Percentiles rank a stretch among this genome's conserved stretches.
Conservation (phyloP, 768 basidiomycete species). For the Candolleomyces eurysporus region DNA sequence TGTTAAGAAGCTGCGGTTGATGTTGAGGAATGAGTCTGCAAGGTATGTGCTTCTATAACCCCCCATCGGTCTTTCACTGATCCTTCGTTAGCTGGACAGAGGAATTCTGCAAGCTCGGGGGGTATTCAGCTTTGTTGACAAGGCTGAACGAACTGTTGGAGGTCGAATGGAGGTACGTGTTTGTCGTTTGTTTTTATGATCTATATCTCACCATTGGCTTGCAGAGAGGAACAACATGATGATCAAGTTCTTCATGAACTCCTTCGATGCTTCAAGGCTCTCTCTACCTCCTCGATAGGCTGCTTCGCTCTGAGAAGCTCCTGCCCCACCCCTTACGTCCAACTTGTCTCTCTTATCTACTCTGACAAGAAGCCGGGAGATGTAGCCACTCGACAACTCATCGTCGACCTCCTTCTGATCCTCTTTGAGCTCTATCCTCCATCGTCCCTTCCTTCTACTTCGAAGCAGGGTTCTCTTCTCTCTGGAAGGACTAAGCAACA, state of each 20-base stretch:
- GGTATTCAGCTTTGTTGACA: slow-evolving; percentile 81
- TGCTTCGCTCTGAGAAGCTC: slow-evolving; percentile 88
- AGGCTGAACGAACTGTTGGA: slow-evolving; percentile 89
- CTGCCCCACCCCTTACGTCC: slow-evolving; percentile 83
- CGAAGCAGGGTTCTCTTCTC: slow-evolving; percentile 17
- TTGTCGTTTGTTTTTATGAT: background rate
- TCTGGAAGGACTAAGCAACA: slow-evolving; percentile 30
- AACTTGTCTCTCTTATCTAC: slow-evolving; percentile 81
- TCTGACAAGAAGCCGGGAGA: slow-evolving; percentile 99
- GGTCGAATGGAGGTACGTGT: slow-evolving; percentile 92
- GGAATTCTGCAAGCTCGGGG: slow-evolving; percentile 78
- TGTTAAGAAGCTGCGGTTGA: slow-evolving; percentile 82
- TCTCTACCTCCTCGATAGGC: slow-evolving; percentile 86
- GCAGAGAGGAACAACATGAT: slow-evolving; percentile 95
- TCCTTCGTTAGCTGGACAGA: slow-evolving; percentile 73
- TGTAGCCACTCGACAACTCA: slow-evolving; percentile 83
- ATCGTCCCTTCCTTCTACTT: slow-evolving; percentile 57
- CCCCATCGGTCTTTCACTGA: background rate
- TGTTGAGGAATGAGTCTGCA: slow-evolving; percentile 91
- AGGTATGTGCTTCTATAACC: slow-evolving; percentile 41
- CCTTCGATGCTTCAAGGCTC: slow-evolving; percentile 89
- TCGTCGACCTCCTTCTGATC: slow-evolving; percentile 81
- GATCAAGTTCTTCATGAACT: slow-evolving; percentile 92
- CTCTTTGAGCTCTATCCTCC: slow-evolving; percentile 88
- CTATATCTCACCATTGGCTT: slow-evolving; percentile 4